These are phyloP conservation scores for Suillus weaverae DNA, from an alignment of 768 basidiomycete genomes.

Conservation along the genomic window DNA sequence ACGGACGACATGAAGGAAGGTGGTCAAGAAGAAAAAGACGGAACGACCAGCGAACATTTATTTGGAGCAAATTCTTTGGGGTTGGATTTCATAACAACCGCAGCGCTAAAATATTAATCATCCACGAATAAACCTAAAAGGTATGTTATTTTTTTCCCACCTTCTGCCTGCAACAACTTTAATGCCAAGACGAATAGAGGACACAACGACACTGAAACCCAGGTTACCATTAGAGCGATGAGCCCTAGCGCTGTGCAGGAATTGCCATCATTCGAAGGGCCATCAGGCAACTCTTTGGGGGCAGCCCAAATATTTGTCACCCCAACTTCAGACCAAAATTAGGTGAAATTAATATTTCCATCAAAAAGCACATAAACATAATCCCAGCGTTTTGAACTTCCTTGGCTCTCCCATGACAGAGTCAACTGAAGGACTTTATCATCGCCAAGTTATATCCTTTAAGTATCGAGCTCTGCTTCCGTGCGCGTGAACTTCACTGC, in stretches of 20 bases:
- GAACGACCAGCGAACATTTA: conserved; percentile 4
- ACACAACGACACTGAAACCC: background rate
- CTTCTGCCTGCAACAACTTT: background rate
- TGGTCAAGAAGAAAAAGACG: conserved; percentile 28
- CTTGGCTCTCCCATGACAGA: too few species aligned
- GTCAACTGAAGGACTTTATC: background rate
- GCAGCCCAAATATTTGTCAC: background rate
- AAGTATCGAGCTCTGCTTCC: too few species aligned
- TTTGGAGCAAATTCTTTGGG: conserved; percentile 37
- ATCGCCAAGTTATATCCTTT: background rate
- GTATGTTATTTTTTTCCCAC: background rate
- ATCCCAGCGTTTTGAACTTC: too few species aligned
- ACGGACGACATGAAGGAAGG: conserved; percentile 24
- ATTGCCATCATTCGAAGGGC: background rate
- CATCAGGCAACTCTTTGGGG: background rate
- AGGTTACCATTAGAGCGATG: background rate
- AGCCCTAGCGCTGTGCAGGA: background rate
- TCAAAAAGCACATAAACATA: background rate
- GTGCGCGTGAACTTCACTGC: too few species aligned
- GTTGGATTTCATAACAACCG: conserved; percentile 13
- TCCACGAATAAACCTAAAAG: background rate
- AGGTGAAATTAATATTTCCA: background rate
- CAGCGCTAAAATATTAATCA: background rate
- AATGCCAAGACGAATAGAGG: background rate
- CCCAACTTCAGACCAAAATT: background rate